These are phyloP conservation scores for Danielia reshetovae DNA, from an alignment of 805 yeast genomes.

Conservation along the genomic window DNA sequence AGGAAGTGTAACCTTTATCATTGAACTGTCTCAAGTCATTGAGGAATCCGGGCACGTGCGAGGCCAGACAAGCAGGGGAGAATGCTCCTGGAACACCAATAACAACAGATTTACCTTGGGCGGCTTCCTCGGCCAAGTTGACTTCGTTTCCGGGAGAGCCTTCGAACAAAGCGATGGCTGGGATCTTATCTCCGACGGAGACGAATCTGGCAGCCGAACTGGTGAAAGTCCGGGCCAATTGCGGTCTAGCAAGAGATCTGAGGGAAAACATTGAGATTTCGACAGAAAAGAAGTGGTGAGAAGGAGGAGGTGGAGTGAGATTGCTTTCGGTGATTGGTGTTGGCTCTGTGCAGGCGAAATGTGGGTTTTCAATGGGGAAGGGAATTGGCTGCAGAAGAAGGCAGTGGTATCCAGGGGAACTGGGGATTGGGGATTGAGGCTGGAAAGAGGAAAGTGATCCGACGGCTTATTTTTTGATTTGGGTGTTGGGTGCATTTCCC, in stretches of 20 bases:
- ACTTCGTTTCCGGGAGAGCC: slow-evolving; percentile 63
- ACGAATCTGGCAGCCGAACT: slow-evolving; percentile 24
- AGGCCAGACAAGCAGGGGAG: slow-evolving; percentile 72
- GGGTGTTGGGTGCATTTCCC: too few relatives aligned
- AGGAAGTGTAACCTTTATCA: slow-evolving; percentile 59
- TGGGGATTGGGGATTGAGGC: too few relatives aligned
- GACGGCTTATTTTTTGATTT: too few relatives aligned
- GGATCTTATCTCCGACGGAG: slow-evolving; percentile 58
- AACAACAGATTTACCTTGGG: slow-evolving; percentile 49
- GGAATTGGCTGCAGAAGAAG: too few relatives aligned
- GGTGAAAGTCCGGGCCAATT: slow-evolving; percentile 18
- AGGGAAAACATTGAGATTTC: slow-evolving; percentile 3
- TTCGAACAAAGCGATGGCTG: slow-evolving; percentile 52
- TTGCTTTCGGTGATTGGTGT: not conserved
- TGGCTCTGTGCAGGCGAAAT: slow-evolving; percentile 1
- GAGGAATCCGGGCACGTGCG: slow-evolving; percentile 74
- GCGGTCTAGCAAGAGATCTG: slow-evolving; percentile 4
- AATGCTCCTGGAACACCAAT: slow-evolving; percentile 59
- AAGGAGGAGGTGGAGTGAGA: slow-evolving; percentile 1
- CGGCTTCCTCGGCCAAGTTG: slow-evolving; percentile 47
- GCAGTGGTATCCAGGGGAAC: too few relatives aligned
- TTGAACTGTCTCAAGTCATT: slow-evolving; percentile 47
- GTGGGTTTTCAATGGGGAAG: too few relatives aligned
- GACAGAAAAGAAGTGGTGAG: not conserved
- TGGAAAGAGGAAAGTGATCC: too few relatives aligned